phyloP scores from a whole-genome alignment of 2,329 filamentous ascomycete species.

The Scedosporium boydii region DNA sequence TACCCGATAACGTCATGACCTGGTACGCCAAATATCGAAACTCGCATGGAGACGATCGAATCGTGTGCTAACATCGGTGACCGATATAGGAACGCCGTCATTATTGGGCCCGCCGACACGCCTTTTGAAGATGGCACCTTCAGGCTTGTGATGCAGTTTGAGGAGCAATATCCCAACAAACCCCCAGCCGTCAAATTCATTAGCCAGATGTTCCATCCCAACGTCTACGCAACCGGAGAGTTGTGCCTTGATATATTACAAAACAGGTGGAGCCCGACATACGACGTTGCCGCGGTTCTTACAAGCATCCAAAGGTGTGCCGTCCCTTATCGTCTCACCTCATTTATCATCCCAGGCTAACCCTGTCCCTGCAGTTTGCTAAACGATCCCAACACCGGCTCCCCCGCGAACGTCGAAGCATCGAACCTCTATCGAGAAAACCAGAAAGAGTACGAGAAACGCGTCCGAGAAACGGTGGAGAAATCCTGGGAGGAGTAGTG shows the following conservation, averaged over 20 bases:
- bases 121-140: slow-evolving; percentile 98
- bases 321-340: background rate
- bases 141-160: slow-evolving; percentile 95
- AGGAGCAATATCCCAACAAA: slow-evolving; percentile 98
- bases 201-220: slow-evolving; percentile 98
- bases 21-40: slow-evolving; percentile 48
- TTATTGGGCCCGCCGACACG: slow-evolving; percentile 93
- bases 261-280: slow-evolving; percentile 97
- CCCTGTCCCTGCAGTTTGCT: slow-evolving; percentile 53
- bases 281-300: slow-evolving; percentile 92
- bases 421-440: slow-evolving; percentile 99
- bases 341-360: slow-evolving; percentile 16
- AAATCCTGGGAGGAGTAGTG: slow-evolving; percentile 93
- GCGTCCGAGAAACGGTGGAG: slow-evolving; percentile 92
- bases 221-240: slow-evolving; percentile 95
- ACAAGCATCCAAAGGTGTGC: slow-evolving; percentile 91
- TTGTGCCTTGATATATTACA: slow-evolving; percentile 94
- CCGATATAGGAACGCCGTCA: slow-evolving; percentile 80
- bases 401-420: slow-evolving; percentile 93
- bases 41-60: background rate
- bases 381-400: slow-evolving; percentile 98
- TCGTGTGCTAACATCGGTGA: slow-evolving; percentile 12
- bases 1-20: slow-evolving; percentile 95
- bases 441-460: slow-evolving; percentile 89
- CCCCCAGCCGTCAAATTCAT: slow-evolving; percentile 97